phyloP scores from a whole-genome alignment of 179 eudicot species.

The Vitellaria paradoxa region DNA sequence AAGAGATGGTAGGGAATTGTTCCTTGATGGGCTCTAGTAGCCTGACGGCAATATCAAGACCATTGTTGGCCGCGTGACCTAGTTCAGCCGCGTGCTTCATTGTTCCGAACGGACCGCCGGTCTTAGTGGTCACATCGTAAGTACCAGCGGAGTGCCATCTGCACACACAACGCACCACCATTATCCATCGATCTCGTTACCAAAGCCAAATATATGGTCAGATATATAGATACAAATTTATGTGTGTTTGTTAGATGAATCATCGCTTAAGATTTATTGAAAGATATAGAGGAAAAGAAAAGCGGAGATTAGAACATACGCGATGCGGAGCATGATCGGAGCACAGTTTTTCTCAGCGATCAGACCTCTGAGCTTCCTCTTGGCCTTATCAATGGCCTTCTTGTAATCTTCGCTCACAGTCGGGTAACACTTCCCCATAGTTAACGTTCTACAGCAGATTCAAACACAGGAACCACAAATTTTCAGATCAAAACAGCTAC shows the following conservation, averaged over 20 bases:
- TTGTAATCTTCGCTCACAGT: constrained; percentile 56
- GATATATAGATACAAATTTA: too few species aligned
- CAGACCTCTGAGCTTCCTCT: constrained; percentile 46
- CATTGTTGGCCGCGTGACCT: constrained; percentile 77
- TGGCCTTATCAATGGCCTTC: constrained; percentile 50
- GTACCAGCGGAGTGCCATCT: constrained; percentile 99
- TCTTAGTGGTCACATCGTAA: constrained; percentile 60
- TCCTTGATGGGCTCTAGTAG: constrained; percentile 80
- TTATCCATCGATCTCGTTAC: too few species aligned
- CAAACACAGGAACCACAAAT: neutral
- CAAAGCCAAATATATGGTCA: too few species aligned
- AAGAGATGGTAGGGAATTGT: constrained; percentile 66
- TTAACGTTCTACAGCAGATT: neutral
- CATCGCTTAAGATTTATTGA: too few species aligned
- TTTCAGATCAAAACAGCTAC: too few species aligned
- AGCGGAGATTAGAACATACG: too few species aligned
- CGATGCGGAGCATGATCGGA: too few species aligned
- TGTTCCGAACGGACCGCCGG: constrained; percentile 99
- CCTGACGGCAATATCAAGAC: constrained; percentile 80
- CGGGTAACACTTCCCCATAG: constrained; percentile 60
- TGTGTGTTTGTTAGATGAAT: too few species aligned
- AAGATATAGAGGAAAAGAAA: too few species aligned
- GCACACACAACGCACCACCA: neutral
- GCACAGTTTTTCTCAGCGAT: too few species aligned
- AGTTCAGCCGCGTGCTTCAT: constrained; percentile 70